Conservation (phyloP, 2,329 filamentous ascomycete species). For the Zopfia rhizophila region DNA sequence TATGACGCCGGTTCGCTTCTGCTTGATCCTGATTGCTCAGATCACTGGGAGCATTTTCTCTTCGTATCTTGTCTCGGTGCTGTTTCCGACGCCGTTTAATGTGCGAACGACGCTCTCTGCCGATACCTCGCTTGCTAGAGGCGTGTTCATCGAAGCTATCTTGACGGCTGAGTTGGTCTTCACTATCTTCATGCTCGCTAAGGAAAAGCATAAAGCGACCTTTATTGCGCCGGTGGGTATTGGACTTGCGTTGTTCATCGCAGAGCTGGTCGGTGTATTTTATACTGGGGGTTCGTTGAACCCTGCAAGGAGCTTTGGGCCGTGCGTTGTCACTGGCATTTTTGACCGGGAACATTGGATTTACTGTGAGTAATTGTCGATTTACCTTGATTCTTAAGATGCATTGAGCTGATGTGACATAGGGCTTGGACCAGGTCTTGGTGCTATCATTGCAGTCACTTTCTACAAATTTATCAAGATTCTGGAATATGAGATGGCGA, state of each 20-base stretch:
- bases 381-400: no score
- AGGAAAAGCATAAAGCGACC: slow-evolving; percentile 77
- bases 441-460: slow-evolving; percentile 11
- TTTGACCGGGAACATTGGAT: slow-evolving; percentile 59
- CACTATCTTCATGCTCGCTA: slow-evolving; percentile 68
- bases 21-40: slow-evolving; percentile 15
- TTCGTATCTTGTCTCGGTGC: slow-evolving; percentile 16
- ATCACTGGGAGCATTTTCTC: slow-evolving; percentile 23
- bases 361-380: slow-evolving; percentile 56
- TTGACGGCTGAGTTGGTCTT: slow-evolving; percentile 51
- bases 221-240: slow-evolving; percentile 78
- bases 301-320: slow-evolving; percentile 59
- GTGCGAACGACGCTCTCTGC: slow-evolving; percentile 7
- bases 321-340: slow-evolving; percentile 54
- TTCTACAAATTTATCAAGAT: background rate
- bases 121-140: slow-evolving; percentile 20
- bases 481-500: slow-evolving; percentile 51
- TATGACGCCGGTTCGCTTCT: slow-evolving; percentile 14
- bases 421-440: no score
- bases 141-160: slow-evolving; percentile 41
- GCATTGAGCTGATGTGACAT: no score
- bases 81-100: slow-evolving; percentile 24
- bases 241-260: slow-evolving; percentile 75
- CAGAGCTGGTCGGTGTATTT: slow-evolving; percentile 61
- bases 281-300: slow-evolving; percentile 59